Percentiles rank a stretch among this genome's conserved stretches.
phyloP scores from a whole-genome alignment of 345 rosid species.

The Cardamine resedifolia region DNA sequence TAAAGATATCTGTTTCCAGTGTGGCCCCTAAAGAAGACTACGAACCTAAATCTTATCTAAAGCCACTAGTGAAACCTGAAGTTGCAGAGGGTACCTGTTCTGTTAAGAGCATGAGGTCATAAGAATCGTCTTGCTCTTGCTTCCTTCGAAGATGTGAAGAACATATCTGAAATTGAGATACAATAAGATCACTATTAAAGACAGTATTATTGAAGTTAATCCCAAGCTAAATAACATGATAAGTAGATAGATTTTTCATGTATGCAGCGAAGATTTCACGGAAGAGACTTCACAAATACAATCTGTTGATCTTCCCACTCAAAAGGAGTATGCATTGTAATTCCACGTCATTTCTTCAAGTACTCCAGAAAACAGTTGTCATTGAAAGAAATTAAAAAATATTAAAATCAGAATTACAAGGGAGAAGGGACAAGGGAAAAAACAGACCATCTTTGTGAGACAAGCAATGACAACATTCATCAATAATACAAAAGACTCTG shows the following conservation, averaged over 20 bases:
- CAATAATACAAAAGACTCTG: not conserved
- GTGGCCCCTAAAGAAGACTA: not conserved
- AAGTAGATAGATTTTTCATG: not conserved
- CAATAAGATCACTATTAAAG: not conserved
- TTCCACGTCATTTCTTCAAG: not conserved
- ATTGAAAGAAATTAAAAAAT: not conserved
- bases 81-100: not conserved
- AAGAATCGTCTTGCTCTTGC: not conserved
- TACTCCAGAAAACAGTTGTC: not conserved
- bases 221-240: not conserved
- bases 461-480: not conserved
- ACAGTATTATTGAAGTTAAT: not conserved
- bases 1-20: not conserved
- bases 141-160: not conserved
- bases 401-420: not conserved
- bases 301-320: not conserved
- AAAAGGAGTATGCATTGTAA: not conserved
- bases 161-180: conserved; percentile 4
- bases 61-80: not conserved
- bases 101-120: not conserved
- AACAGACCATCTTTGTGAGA: not conserved
- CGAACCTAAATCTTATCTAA: not conserved
- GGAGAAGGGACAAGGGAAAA: not conserved
- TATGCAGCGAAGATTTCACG: not conserved
- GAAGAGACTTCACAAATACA: not conserved